These are phyloP conservation scores for Phialophora macrospora DNA, from an alignment of 2,329 filamentous ascomycete genomes.

Conservation along the genomic window DNA sequence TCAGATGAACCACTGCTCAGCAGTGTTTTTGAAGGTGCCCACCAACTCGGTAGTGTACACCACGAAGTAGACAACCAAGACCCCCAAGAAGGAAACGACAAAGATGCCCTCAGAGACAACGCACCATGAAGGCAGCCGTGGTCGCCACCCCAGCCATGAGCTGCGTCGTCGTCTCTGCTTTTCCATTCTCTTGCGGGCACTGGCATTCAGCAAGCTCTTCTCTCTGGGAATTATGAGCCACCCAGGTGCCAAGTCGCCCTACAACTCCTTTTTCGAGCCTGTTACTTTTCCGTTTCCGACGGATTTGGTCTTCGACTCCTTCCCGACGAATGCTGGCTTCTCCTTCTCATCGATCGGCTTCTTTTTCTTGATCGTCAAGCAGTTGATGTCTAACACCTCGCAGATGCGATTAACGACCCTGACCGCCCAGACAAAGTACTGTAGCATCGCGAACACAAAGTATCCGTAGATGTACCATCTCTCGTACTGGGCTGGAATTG, in stretches of 20 bases:
- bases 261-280: conserved; percentile 30
- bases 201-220: conserved; percentile 5
- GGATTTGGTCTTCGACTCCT: conserved; percentile 3
- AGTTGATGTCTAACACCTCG: conserved; percentile 89
- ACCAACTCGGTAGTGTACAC: background rate
- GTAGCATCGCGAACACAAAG: conserved; percentile 79
- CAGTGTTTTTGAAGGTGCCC: background rate
- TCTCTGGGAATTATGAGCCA: background rate
- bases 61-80: conserved; percentile 1
- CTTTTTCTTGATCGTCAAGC: conserved; percentile 73
- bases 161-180: background rate
- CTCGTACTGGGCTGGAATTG: conserved; percentile 68
- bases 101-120: background rate
- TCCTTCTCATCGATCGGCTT: conserved; percentile 22
- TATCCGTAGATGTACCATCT: conserved; percentile 82
- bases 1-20: background rate
- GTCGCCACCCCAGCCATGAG: background rate
- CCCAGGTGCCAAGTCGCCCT: conserved; percentile 1
- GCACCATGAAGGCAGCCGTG: background rate
- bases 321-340: background rate
- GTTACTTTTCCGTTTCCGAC: conserved; percentile 23
- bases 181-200: background rate
- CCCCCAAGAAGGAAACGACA: background rate
- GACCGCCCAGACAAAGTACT: conserved; percentile 91
- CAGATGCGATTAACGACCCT: conserved; percentile 91